Conservation (phyloP, 73 alveolate species). For the Paraurostyla sp. region DNA sequence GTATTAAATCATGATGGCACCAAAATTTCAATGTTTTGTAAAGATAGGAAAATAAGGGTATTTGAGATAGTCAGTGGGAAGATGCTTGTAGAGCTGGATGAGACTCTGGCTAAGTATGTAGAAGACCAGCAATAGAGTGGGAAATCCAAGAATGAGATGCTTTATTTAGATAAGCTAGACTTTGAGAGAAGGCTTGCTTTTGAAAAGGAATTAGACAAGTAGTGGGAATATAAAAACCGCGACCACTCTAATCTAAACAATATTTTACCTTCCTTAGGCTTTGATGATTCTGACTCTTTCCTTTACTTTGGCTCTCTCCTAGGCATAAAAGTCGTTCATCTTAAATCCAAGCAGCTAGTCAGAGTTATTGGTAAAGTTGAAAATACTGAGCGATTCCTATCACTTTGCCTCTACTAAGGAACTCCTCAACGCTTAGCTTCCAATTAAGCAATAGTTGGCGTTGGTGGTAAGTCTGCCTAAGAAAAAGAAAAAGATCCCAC, state of each 20-base stretch:
- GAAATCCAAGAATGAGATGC: conserved; percentile 26
- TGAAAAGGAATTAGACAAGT: conserved; percentile 80
- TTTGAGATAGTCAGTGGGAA: conserved; percentile 75
- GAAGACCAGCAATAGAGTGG: background rate
- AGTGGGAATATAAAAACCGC: conserved; percentile 71
- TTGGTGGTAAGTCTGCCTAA: conserved; percentile 63
- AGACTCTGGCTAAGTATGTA: conserved; percentile 34
- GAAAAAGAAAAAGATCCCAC: conserved; percentile 86
- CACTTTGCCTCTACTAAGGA: conserved; percentile 88
- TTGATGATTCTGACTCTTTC: conserved; percentile 90
- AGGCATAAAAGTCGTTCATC: conserved; percentile 86
- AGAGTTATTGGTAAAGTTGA: conserved; percentile 91
- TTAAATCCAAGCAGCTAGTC: conserved; percentile 69
- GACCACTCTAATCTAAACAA: conserved; percentile 9
- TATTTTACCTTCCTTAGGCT: conserved; percentile 74
- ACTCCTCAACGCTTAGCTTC: conserved; percentile 72
- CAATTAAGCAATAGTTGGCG: conserved; percentile 77
- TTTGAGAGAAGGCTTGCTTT: conserved; percentile 78
- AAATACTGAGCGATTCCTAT: conserved; percentile 84
- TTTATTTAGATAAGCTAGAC: conserved; percentile 75
- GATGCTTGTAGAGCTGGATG: conserved; percentile 59
- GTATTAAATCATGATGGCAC: conserved; percentile 55
- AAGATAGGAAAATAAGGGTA: conserved; percentile 66
- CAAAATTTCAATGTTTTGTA: conserved; percentile 58
- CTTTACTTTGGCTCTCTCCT: conserved; percentile 83